These are phyloP conservation scores for Ogataea zsoltii DNA, from an alignment of 805 yeast species.

Conservation along the genomic window DNA sequence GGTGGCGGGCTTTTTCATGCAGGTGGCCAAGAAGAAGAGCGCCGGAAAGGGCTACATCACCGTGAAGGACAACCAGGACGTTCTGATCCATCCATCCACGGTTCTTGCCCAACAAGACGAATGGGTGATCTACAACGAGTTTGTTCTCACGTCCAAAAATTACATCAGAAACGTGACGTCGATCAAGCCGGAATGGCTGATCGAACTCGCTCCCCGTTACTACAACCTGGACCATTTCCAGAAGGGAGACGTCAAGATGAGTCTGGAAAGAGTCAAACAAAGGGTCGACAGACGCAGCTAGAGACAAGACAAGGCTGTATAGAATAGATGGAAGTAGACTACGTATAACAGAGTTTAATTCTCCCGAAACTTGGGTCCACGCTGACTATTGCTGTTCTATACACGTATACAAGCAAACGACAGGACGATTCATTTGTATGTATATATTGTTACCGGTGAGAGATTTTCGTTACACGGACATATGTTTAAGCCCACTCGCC, in stretches of 20 bases:
- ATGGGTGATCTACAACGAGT: slow-evolving; percentile 94
- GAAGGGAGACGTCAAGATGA: slow-evolving; percentile 71
- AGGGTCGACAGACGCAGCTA: slow-evolving; percentile 47
- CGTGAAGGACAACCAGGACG: slow-evolving; percentile 95
- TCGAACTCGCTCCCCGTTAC: slow-evolving; percentile 76
- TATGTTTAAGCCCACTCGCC: slow-evolving; percentile 36
- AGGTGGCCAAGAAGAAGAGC: slow-evolving; percentile 90
- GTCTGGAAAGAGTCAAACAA: slow-evolving; percentile 59
- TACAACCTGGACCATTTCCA: slow-evolving; percentile 62
- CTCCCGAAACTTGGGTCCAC: too few relatives aligned
- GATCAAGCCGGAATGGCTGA: slow-evolving; percentile 89
- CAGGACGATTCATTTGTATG: neutral
- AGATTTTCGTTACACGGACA: too few relatives aligned
- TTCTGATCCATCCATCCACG: slow-evolving; percentile 89
- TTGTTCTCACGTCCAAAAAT: slow-evolving; percentile 89
- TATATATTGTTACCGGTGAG: neutral
- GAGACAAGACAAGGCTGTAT: too few relatives aligned
- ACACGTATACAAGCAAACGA: neutral
- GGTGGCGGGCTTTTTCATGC: slow-evolving; percentile 96
- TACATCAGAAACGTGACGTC: slow-evolving; percentile 93
- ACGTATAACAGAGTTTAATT: too few relatives aligned
- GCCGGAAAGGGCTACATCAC: slow-evolving; percentile 84
- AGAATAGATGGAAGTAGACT: too few relatives aligned
- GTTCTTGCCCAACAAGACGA: slow-evolving; percentile 86
- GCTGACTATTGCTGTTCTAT: neutral